Base-by-base conservation (phyloP, 495 filamentous ascomycete species). In the Aspergillus funiculosus region DNA sequence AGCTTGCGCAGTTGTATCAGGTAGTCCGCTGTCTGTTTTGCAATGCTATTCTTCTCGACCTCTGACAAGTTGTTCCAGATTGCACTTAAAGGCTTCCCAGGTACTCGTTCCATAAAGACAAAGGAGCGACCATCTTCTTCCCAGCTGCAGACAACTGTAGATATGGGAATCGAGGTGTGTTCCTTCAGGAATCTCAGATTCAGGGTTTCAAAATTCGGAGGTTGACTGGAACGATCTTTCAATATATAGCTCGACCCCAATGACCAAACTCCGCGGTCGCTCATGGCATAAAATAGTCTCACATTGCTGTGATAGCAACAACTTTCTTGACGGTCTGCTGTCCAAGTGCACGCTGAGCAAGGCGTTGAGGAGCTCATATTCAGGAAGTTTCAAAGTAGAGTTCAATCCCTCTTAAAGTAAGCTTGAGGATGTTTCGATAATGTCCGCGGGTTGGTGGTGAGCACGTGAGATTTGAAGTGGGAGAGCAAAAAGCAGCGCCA, bases 251-350 rank as follows among this genome's bases (percentile, higher is more conserved):
- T 53, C 28, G 60, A 60, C 15, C 63, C 62, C 36, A 68, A 36
- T 9, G 61, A 54, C 64, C 62, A 67, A 3, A 50, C 53, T 2
- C 59, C 60, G 24, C 64, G 54, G 20, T 62, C 52, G 37, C 62
- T 46, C 6, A 48, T 41, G 7, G 51, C 58, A 20, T 66, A 62
- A 58, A 69, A 63, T 3, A 67, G 25, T 18, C 60, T 61, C 24
- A 67, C 49, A 27, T 59, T 40, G 50, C 66, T 66, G 37, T 63
- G 17, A 42, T 67, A 58, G 29, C 34, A 26, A 43, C 52, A 66
- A 51, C 53, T 39, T n/a, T 44, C 26, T 50, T 61, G 49, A 15
- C 55, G 49, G 22, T 52, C 36, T 25, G 43, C 11, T 3, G 49
- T 53, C 55, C 59, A 65, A 42, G 50, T 57, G 39, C 57, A 65